Base-by-base conservation (phyloP, 805 yeast genomes). In the Wickerhamiella galacta region DNA sequence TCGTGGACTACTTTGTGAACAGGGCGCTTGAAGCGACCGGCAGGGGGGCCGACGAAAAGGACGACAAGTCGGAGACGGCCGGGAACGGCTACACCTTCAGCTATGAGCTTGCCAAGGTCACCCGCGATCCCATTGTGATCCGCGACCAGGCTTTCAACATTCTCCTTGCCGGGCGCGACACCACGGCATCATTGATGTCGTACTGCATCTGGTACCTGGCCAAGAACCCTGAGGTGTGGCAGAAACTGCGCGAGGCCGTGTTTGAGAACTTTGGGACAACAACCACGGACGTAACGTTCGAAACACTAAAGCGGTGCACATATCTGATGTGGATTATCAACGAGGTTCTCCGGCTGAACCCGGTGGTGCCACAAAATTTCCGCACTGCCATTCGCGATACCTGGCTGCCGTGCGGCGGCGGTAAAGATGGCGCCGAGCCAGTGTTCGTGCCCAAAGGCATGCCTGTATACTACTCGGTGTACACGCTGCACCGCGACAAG, bases 341-440 rank as follows among this genome's bases (percentile, higher is more conserved):
- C 43, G 70, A 64, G 46, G 48, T 54, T 1, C 55, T 64, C 41
- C 53, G 70, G 35, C 35, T 64, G 40, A 61, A 63, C 36, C 70
- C 70, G 3, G 52, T 63, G 8, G 69, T 64, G 20, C 68, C 70
- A 4, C 48, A 46, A 32, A 64, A 64, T 43, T 50, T 56, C 40
- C 54, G 70, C 35, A 48, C 52, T 16, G 60, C 69, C 5, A 48
- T 49, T 9, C 54, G 46, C 30, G 56, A 61, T 40, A 64, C 70
- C 11, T 52, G 60, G 3, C 51, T 65, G 34, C 70, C 70, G n/a
- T 49, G 53, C 25, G 70, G 69, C n/a, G 70, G 68, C n/a, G 68
- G 64, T 6, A 38, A 43, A 17, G 58, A 60, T 35, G 48, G 49
- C 16, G 31, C 18, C 23, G 21, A 40, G 25, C 67, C 67, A 6